phyloP scores from a whole-genome alignment of 352 stramenopile genomes.

The Pythium guiyangense region DNA sequence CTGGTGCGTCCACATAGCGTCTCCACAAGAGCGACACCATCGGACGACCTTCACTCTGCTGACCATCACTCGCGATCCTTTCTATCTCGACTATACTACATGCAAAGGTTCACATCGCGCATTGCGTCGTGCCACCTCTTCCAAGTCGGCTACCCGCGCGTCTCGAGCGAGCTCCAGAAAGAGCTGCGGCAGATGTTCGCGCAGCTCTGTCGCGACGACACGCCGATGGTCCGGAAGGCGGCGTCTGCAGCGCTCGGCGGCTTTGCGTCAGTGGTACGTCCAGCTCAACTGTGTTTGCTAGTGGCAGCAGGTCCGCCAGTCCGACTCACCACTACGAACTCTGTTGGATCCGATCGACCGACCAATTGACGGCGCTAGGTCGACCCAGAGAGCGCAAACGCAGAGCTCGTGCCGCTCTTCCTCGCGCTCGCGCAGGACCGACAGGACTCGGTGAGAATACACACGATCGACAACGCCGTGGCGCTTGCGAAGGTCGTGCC shows the following conservation, averaged over 20 bases:
- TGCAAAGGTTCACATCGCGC: conserved; percentile 65
- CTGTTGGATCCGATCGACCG: background rate
- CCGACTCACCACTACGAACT: background rate
- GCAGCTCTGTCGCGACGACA: conserved; percentile 95
- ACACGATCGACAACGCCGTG: conserved; percentile 97
- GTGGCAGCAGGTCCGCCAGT: background rate
- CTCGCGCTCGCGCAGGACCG: conserved; percentile 83
- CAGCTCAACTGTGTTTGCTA: background rate
- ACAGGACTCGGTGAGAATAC: conserved; percentile 96
- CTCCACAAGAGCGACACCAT: background rate
- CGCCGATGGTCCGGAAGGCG: conserved; percentile 95
- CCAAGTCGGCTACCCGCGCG: conserved; percentile 54
- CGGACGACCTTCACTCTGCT: background rate
- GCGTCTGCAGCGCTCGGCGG: conserved; percentile 85
- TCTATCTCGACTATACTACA: background rate
- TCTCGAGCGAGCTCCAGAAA: conserved; percentile 58
- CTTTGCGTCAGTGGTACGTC: conserved; percentile 69
- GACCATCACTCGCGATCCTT: background rate
- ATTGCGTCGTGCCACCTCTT: conserved; percentile 86
- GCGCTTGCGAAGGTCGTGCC: conserved; percentile 88
- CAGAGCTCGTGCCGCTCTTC: conserved; percentile 86
- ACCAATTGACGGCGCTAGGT: conserved; percentile 26
- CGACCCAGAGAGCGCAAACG: conserved; percentile 46
- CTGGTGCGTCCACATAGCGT: conserved; percentile 86
- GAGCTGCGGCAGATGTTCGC: conserved; percentile 91